Percentiles rank a stretch among this genome's conserved stretches.
Evolutionary conservation across 1,284 basidiomycete genomes (phyloP).

Genomic region (Rhodotorula sp.): DNA sequence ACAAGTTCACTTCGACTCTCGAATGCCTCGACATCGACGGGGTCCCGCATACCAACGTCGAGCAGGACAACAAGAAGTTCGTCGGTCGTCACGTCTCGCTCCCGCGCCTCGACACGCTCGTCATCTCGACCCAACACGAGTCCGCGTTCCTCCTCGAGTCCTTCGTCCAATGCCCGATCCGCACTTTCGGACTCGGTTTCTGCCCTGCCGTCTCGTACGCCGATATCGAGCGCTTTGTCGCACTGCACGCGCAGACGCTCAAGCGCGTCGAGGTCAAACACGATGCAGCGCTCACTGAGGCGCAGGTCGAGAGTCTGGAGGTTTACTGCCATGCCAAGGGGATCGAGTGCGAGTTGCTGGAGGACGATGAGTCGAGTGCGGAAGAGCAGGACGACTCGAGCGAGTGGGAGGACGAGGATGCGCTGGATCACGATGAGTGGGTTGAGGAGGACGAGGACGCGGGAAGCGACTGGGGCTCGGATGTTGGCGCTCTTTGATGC

Average conservation of each 20-base stretch:
- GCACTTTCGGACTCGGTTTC: constrained; percentile 20
- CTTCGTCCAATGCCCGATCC: constrained; percentile 19
- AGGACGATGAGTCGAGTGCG: not conserved
- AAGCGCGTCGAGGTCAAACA: constrained; percentile 10
- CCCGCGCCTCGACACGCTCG: constrained; percentile 25
- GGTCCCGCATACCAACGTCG: constrained; percentile 20
- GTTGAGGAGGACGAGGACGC: constrained; percentile 12
- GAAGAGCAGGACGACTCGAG: constrained; percentile 4
- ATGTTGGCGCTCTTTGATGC: not conserved
- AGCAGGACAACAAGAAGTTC: constrained; percentile 7
- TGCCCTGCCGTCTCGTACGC: constrained; percentile 25
- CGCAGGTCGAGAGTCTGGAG: constrained; percentile 37
- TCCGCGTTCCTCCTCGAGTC: constrained; percentile 17
- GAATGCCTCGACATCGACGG: constrained; percentile 28
- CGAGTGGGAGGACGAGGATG: constrained; percentile 5
- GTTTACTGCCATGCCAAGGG: constrained; percentile 34
- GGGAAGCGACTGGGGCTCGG: constrained; percentile 1
- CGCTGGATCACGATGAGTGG: not conserved
- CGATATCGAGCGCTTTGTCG: constrained; percentile 25
- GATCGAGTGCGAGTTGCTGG: constrained; percentile 21
- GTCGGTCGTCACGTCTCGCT: constrained; percentile 16
- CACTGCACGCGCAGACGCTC: constrained; percentile 14
- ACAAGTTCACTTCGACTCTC: constrained; percentile 22
- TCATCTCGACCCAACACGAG: constrained; percentile 30
- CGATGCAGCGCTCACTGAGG: constrained; percentile 22